These are phyloP conservation scores for Leishmania arabica DNA, from an alignment of 208 protist genomes.

Conservation along the genomic window DNA sequence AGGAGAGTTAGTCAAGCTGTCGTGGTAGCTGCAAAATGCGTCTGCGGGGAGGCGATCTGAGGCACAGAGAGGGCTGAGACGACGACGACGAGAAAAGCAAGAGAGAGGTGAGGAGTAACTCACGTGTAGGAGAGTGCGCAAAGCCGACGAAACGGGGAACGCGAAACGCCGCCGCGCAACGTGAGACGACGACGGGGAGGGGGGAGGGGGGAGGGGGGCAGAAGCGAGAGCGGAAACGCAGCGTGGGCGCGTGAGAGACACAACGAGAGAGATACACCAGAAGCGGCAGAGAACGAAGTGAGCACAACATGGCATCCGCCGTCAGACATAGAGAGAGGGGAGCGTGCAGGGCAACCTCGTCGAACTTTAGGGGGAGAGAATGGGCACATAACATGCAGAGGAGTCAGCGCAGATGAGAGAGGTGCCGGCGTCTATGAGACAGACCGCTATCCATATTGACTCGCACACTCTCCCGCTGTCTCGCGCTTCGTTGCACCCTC, in stretches of 20 bases:
- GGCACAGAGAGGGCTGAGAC: neutral
- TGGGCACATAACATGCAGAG: neutral
- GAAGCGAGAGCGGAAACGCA: neutral
- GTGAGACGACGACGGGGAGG: slow-evolving; percentile 5
- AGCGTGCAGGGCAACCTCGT: neutral
- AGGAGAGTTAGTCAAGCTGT: neutral
- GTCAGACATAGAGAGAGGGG: neutral
- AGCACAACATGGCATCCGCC: neutral
- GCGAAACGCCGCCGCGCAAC: neutral
- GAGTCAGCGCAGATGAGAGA: neutral
- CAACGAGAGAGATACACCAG: neutral
- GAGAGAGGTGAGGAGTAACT: neutral
- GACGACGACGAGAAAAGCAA: neutral
- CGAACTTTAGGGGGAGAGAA: neutral
- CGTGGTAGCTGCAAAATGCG: neutral
- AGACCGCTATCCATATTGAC: neutral
- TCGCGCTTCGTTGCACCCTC: neutral
- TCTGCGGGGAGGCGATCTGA: neutral
- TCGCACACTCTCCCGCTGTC: neutral
- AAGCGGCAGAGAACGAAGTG: neutral
- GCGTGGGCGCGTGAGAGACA: neutral
- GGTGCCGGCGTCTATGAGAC: neutral
- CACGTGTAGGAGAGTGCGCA: neutral
- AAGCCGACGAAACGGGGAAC: neutral
- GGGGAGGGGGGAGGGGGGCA: no score